Evolutionary conservation across 192 early-diverging fungal genomes (phyloP).

Genomic region (Anaeromyces robustus): DNA sequence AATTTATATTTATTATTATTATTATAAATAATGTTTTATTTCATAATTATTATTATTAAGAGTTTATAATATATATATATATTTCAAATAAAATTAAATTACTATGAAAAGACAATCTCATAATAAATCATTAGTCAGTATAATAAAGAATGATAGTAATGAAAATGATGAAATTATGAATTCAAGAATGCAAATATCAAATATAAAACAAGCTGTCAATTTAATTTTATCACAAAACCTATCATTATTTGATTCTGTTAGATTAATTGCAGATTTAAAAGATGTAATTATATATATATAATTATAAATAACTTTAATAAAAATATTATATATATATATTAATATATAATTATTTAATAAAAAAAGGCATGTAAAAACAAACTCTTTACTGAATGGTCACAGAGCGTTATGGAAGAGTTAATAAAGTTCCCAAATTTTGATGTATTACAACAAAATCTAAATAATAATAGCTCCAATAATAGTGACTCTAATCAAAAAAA

Average conservation of each 20-base stretch:
- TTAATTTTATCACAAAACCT: not conserved
- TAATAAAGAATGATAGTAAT: not conserved
- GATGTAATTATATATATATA: not conserved
- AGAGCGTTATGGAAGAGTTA: not conserved
- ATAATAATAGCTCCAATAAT: not conserved
- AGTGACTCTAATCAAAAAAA: not conserved
- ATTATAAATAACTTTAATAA: too few relatives aligned
- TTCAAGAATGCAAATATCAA: not conserved
- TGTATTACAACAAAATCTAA: not conserved
- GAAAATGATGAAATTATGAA: not conserved
- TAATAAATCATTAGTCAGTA: not conserved
- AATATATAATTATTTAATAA: not conserved
- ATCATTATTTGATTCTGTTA: not conserved
- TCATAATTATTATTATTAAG: too few relatives aligned
- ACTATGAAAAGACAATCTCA: not conserved
- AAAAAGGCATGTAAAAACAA: not conserved
- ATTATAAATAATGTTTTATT: too few relatives aligned
- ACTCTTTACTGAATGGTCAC: not conserved
- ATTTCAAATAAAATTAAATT: too few relatives aligned
- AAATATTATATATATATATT: not conserved
- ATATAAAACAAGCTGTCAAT: not conserved
- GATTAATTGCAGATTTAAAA: not conserved
- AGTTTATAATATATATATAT: too few relatives aligned
- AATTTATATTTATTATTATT: not conserved
- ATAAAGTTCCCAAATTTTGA: not conserved